Percentiles rank a stretch among this genome's conserved stretches.
phyloP scores from a whole-genome alignment of 495 filamentous ascomycete species.

The Aspergillus steynii region DNA sequence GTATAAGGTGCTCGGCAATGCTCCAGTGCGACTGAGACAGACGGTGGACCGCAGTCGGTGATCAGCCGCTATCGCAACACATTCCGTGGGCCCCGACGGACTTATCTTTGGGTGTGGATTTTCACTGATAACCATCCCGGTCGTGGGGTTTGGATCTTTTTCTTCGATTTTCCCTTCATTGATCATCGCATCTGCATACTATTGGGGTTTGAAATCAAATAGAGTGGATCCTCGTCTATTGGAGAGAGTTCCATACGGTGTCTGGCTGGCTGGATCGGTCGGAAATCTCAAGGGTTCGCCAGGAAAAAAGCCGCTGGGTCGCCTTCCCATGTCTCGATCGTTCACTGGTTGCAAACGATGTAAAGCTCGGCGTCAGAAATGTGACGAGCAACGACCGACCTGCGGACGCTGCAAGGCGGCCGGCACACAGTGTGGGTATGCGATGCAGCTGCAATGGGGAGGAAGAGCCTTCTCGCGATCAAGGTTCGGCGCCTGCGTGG shows the following conservation, averaged over 20 bases:
- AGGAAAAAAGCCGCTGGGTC: too few species aligned
- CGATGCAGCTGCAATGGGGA: constrained; percentile 31
- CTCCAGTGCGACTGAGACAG: too few species aligned
- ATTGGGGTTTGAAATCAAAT: too few species aligned
- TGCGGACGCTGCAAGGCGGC: constrained; percentile 37
- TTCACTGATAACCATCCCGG: constrained; percentile 11
- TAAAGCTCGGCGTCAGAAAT: constrained; percentile 49
- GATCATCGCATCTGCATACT: not conserved
- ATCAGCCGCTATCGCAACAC: constrained; percentile 24
- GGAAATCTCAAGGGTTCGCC: too few species aligned
- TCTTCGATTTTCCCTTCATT: not conserved
- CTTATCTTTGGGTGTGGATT: constrained; percentile 17
- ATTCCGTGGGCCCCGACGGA: constrained; percentile 14
- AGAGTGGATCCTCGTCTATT: too few species aligned
- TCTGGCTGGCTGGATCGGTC: not conserved
- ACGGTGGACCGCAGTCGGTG: constrained; percentile 4
- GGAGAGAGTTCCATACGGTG: not conserved
- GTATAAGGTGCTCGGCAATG: too few species aligned
- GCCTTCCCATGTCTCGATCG: constrained; percentile 43
- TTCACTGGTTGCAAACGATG: constrained; percentile 48
- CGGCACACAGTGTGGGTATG: constrained; percentile 24
- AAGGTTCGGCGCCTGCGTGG: constrained; percentile 47
- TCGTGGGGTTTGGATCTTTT: not conserved
- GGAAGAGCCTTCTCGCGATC: constrained; percentile 44
- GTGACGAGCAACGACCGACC: constrained; percentile 42